Conservation (phyloP, 768 basidiomycete species). For the Auriscalpium vulgare region DNA sequence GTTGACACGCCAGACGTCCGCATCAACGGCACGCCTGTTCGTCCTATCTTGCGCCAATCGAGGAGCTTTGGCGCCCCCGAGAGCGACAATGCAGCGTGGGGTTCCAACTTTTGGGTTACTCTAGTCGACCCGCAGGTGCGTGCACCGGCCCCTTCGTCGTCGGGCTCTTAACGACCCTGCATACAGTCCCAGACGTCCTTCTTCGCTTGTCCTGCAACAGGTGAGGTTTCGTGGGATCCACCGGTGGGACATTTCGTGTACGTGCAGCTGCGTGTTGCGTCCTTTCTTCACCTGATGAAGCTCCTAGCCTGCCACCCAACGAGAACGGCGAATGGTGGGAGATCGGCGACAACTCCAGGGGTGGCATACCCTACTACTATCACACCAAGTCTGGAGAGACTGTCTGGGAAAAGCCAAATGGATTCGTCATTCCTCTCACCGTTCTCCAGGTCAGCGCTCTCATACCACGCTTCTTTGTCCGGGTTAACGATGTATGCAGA, state of each 20-base stretch:
- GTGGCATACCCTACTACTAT: slow-evolving; percentile 87
- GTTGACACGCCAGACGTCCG: slow-evolving; percentile 19
- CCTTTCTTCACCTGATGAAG: slow-evolving; percentile 11
- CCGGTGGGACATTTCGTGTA: slow-evolving; percentile 86
- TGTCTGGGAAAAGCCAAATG: slow-evolving; percentile 85
- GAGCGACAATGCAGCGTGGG: slow-evolving; percentile 44
- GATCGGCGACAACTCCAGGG: slow-evolving; percentile 73
- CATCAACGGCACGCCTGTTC: slow-evolving; percentile 20
- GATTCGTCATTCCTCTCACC: slow-evolving; percentile 86
- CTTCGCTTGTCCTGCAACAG: slow-evolving; percentile 89
- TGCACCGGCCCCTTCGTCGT: slow-evolving; percentile 14
- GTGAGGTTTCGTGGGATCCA: slow-evolving; percentile 89
- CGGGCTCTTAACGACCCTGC: slow-evolving; percentile 32
- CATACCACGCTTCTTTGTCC: slow-evolving; percentile 3
- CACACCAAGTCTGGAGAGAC: slow-evolving; percentile 89
- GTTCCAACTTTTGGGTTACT: slow-evolving; percentile 92
- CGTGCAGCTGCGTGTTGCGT: slow-evolving; percentile 23
- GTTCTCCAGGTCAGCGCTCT: slow-evolving; percentile 62
- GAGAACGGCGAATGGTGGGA: slow-evolving; percentile 96
- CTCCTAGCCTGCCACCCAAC: slow-evolving; percentile 66
- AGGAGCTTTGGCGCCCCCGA: slow-evolving; percentile 3
- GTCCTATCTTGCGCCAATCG: slow-evolving; percentile 8
- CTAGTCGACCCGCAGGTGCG: slow-evolving; percentile 83
- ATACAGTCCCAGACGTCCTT: slow-evolving; percentile 52
- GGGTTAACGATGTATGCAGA: slow-evolving; percentile 29